phyloP scores from a whole-genome alignment of 129 eudicot genomes.

The carrot (Daucus carota) region DNA sequence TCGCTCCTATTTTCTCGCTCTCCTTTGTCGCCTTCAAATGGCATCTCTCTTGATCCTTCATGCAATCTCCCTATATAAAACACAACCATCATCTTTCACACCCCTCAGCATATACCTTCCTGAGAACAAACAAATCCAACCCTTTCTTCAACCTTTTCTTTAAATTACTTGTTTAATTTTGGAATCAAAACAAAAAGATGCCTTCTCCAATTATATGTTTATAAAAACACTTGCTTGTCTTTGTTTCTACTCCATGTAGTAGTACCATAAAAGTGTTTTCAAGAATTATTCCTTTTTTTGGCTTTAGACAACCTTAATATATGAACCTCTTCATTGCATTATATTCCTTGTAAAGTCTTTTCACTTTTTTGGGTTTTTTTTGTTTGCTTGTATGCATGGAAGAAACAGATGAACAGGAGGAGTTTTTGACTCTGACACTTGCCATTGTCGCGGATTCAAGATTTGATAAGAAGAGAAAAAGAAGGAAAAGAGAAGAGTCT shows the following conservation, averaged over 20 bases:
- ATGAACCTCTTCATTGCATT: neutral
- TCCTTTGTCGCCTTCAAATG: conserved; percentile 23
- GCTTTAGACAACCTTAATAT: neutral
- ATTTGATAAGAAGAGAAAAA: conserved; percentile 27
- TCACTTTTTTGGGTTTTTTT: neutral
- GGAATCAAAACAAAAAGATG: conserved; percentile 12
- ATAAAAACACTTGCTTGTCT: conserved; percentile 10
- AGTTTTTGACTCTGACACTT: conserved; percentile 45
- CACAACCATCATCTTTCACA: neutral
- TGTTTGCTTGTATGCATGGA: conserved; percentile 29
- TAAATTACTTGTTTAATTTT: neutral
- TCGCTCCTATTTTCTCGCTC: conserved; percentile 17
- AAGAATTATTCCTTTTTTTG: conserved; percentile 17
- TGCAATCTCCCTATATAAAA: conserved; percentile 1
- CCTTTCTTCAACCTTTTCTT: conserved; percentile 7
- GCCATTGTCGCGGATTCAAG: conserved; percentile 40
- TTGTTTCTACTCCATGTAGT: conserved; percentile 15
- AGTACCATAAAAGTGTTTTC: conserved; percentile 9
- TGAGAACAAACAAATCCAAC: neutral
- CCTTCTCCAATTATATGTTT: neutral
- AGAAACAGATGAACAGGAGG: conserved; percentile 34
- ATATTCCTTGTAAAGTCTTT: neutral
- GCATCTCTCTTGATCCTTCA: conserved; percentile 27
- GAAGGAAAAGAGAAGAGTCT: conserved; percentile 33
- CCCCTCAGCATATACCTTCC: neutral